Evolutionary conservation across 2,329 filamentous ascomycete species (phyloP).

Genomic region (Bipolaris oryzae): DNA sequence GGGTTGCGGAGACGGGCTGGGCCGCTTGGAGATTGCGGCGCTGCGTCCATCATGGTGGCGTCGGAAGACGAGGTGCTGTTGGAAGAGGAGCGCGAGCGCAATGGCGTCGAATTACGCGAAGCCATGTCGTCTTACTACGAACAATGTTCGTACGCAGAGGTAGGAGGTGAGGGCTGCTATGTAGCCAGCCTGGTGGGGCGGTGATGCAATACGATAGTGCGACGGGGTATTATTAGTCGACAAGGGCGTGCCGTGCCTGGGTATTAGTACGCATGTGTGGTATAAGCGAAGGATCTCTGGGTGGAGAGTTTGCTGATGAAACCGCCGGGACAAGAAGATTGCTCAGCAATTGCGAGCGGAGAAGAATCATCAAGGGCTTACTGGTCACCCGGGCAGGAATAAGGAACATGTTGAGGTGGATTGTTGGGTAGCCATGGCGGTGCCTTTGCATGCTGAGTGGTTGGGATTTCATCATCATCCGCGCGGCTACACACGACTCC

Average conservation of each 20-base stretch:
- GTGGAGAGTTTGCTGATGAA: neutral
- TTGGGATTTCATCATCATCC: neutral
- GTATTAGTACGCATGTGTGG: neutral
- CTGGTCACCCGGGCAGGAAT: neutral
- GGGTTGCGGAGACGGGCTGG: constrained; percentile 38
- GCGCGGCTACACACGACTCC: constrained; percentile 1
- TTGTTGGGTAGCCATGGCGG: neutral
- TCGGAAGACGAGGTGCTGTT: constrained; percentile 39
- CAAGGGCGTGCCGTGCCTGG: neutral
- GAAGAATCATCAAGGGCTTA: neutral
- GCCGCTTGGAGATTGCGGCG: constrained; percentile 30
- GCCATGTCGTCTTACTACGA: constrained; percentile 27
- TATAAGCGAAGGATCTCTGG: neutral
- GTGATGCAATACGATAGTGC: constrained; percentile 6
- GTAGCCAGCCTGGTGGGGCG: constrained; percentile 15
- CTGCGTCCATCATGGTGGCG: constrained; percentile 44
- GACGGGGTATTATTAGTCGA: neutral
- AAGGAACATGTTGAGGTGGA: neutral
- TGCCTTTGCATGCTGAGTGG: neutral
- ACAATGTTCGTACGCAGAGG: neutral
- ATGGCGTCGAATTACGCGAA: constrained; percentile 38
- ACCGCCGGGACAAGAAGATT: neutral
- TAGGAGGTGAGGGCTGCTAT: constrained; percentile 1
- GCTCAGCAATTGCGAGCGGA: neutral
- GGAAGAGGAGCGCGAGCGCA: constrained; percentile 39